Percentiles rank a stretch among this genome's conserved stretches.
These are phyloP conservation scores for Mycena maculata DNA, from an alignment of 768 basidiomycete genomes.

Conservation along the genomic window DNA sequence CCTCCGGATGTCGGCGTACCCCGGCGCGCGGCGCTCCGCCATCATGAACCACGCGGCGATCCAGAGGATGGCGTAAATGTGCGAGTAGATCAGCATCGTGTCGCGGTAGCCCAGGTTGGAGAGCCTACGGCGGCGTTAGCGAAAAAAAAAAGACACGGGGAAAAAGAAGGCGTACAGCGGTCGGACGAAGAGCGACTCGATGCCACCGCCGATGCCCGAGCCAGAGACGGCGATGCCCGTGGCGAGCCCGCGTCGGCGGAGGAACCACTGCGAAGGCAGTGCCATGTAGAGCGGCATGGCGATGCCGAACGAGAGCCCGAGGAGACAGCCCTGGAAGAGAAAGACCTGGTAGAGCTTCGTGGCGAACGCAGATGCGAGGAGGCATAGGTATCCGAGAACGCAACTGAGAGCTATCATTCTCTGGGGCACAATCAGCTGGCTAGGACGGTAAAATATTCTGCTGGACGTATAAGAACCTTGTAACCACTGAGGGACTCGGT, in stretches of 20 bases:
- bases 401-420: conserved; percentile 45
- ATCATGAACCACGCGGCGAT: conserved; percentile 44
- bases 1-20: conserved; percentile 25
- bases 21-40: conserved; percentile 40
- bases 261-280: conserved; percentile 50
- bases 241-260: conserved; percentile 45
- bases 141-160: not conserved
- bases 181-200: conserved; percentile 37
- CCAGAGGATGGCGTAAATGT: conserved; percentile 41
- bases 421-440: conserved; percentile 20
- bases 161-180: conserved; percentile 27
- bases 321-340: conserved; percentile 43
- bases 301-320: conserved; percentile 31
- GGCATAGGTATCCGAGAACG: conserved; percentile 40
- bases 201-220: conserved; percentile 46
- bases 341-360: conserved; percentile 46
- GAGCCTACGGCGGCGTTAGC: conserved; percentile 28
- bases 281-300: conserved; percentile 46
- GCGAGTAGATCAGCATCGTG: conserved; percentile 46
- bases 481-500: conserved; percentile 34
- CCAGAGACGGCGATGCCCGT: conserved; percentile 49
- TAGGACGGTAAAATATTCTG: not conserved
- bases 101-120: conserved; percentile 44
- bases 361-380: conserved; percentile 45
- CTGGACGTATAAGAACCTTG: conserved; percentile 33